Evolutionary conservation across 176 grass and related monocot genomes (phyloP).

Genomic region (Metroxylon sagu): DNA sequence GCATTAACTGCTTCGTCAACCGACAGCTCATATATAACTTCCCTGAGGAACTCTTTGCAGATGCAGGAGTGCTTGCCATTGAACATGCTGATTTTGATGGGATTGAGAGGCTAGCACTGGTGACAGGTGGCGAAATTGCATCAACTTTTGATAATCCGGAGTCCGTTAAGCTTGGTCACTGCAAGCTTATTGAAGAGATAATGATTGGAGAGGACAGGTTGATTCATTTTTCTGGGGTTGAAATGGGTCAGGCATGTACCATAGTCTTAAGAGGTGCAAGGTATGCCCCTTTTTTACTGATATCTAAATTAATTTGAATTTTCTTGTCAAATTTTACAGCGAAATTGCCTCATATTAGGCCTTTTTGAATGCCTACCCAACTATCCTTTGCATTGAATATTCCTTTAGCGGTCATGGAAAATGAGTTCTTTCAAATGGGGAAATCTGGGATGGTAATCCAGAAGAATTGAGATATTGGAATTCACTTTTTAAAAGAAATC

Average conservation of each 20-base stretch:
- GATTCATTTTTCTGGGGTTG: conserved; percentile 81
- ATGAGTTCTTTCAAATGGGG: no score
- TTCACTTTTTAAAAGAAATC: no score
- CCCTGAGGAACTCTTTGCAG: conserved; percentile 89
- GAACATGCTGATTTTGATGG: conserved; percentile 98
- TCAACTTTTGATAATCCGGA: conserved; percentile 95
- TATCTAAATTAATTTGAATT: conserved; percentile 1
- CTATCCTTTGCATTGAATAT: no score
- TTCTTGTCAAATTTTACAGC: background rate
- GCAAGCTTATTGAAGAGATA: conserved; percentile 95
- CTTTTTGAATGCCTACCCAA: no score
- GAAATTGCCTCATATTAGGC: no score
- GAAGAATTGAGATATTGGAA: no score
- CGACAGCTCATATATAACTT: conserved; percentile 96
- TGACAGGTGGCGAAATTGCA: conserved; percentile 91
- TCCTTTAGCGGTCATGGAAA: no score
- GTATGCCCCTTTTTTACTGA: conserved; percentile 21
- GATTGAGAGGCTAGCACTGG: conserved; percentile 76
- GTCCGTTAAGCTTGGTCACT: conserved; percentile 88
- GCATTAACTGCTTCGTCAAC: conserved; percentile 91
- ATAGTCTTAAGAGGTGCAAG: conserved; percentile 90
- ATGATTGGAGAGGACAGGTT: conserved; percentile 96
- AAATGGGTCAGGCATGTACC: conserved; percentile 88
- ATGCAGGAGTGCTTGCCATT: conserved; percentile 81
- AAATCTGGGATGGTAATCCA: no score